These are phyloP conservation scores for Cercospora janseana DNA, from an alignment of 2,329 filamentous ascomycete genomes.

Conservation along the genomic window DNA sequence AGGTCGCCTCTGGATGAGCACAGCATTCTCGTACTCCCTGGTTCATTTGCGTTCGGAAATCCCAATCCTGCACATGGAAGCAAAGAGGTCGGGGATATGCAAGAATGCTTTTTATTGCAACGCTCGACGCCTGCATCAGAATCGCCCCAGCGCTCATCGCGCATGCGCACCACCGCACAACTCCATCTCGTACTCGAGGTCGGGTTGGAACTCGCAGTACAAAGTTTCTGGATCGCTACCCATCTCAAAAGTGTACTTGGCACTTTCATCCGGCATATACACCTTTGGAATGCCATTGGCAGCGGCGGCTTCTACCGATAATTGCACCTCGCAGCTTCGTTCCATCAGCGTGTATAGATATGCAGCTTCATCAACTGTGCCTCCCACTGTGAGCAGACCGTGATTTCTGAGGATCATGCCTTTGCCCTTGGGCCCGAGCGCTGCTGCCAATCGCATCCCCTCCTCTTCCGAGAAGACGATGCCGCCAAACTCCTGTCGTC, in stretches of 20 bases:
- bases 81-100: too few species aligned
- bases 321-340: conserved; percentile 65
- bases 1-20: neutral
- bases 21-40: too few species aligned
- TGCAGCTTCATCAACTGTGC: conserved; percentile 71
- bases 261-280: conserved; percentile 56
- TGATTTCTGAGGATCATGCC: conserved; percentile 69
- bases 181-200: conserved; percentile 44
- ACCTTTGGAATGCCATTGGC: conserved; percentile 53
- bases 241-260: conserved; percentile 54
- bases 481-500: conserved; percentile 56
- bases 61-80: too few species aligned
- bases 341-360: conserved; percentile 69
- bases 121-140: too few species aligned
- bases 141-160: too few species aligned
- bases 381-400: conserved; percentile 67
- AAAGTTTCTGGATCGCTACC: conserved; percentile 49
- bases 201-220: conserved; percentile 55
- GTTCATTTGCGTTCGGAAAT: too few species aligned
- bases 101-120: too few species aligned
- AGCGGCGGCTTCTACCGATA: conserved; percentile 65
- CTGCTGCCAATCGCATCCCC: conserved; percentile 61
- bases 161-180: conserved; percentile 32
- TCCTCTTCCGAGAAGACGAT: conserved; percentile 64
- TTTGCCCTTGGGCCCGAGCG: conserved; percentile 61